phyloP scores from a whole-genome alignment of 1,284 basidiomycete genomes.

The Caloboletus inedulis region DNA sequence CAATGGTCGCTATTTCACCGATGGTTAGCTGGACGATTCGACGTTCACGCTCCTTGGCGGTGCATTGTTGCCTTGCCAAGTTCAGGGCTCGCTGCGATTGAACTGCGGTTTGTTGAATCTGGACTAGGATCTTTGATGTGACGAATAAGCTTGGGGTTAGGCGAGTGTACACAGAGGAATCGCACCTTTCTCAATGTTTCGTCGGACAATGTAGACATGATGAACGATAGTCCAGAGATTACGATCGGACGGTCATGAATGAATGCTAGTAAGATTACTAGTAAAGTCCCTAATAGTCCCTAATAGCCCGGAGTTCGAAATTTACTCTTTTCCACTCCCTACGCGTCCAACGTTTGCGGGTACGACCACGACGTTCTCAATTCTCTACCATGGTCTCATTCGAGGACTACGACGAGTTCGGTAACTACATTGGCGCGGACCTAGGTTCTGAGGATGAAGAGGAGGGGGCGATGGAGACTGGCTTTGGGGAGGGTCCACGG shows the following conservation, averaged over 20 bases:
- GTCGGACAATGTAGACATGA: constrained; percentile 63
- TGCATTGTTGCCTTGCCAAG: constrained; percentile 68
- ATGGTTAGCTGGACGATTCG: constrained; percentile 86
- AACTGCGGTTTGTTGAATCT: constrained; percentile 85
- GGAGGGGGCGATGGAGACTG: constrained; percentile 58
- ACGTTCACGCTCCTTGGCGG: constrained; percentile 79
- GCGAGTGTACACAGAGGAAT: not conserved
- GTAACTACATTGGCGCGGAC: constrained; percentile 94
- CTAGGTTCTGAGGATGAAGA: constrained; percentile 81
- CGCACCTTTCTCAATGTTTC: constrained; percentile 82
- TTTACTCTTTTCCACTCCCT: constrained; percentile 18
- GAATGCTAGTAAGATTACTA: not conserved
- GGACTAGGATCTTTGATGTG: constrained; percentile 75
- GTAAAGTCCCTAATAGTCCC: not conserved
- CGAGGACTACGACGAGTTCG: constrained; percentile 89
- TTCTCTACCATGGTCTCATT: constrained; percentile 63
- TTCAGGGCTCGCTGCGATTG: constrained; percentile 76
- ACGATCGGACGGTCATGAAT: constrained; percentile 14
- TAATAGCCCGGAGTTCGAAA: constrained; percentile 36
- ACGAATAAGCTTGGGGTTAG: constrained; percentile 14
- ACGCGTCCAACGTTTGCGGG: constrained; percentile 21
- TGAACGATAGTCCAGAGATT: constrained; percentile 3
- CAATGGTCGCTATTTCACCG: constrained; percentile 65
- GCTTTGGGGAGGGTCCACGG: constrained; percentile 40
- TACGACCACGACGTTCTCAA: constrained; percentile 2